These are phyloP conservation scores for Balansia obtecta DNA, from an alignment of 2,329 filamentous ascomycete genomes.

Conservation along the genomic window DNA sequence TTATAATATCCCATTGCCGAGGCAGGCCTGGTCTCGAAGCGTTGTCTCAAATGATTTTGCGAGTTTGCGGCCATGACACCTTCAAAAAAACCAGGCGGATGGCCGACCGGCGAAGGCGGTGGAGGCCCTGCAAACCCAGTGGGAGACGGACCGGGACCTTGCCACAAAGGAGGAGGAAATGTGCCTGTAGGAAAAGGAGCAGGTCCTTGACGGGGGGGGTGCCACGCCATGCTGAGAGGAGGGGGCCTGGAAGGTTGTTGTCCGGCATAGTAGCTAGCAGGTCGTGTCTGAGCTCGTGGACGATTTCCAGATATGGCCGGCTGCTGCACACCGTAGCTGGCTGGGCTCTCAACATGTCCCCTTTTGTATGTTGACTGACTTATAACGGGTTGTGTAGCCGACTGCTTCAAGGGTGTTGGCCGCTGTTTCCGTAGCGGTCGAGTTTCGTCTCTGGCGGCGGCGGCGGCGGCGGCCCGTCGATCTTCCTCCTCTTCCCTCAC, in stretches of 20 bases:
- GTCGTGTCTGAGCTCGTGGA: constrained; percentile 21
- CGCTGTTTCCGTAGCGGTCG: constrained; percentile 17
- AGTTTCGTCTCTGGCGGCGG: constrained; percentile 11
- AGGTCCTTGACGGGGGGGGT: constrained; percentile 13
- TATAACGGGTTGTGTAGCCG: constrained; percentile 21
- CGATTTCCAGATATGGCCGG: constrained; percentile 18
- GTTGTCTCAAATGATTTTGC: constrained; percentile 19
- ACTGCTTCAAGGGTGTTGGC: constrained; percentile 19
- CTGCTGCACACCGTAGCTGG: constrained; percentile 24
- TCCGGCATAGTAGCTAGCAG: constrained; percentile 24
- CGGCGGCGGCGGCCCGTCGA: constrained; percentile 5
- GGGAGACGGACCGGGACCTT: constrained; percentile 12
- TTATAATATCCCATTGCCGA: constrained; percentile 28
- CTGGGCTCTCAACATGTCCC: constrained; percentile 21
- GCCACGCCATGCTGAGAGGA: constrained; percentile 16
- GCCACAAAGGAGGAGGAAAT: constrained; percentile 19
- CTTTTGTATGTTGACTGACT: constrained; percentile 17
- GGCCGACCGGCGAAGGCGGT: constrained; percentile 17
- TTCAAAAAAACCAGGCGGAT: constrained; percentile 19
- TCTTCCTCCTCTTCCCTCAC: constrained; percentile 13
- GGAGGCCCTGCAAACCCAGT: constrained; percentile 13
- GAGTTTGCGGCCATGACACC: constrained; percentile 8
- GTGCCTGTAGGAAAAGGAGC: constrained; percentile 15
- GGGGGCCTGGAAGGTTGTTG: constrained; percentile 17
- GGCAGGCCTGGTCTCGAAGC: constrained; percentile 23